A percentile compares a stretch with the other conserved stretches of the same genome.
These are phyloP conservation scores for Macaranga tanarius DNA, from an alignment of 441 rosid genomes.

Conservation along the genomic window DNA sequence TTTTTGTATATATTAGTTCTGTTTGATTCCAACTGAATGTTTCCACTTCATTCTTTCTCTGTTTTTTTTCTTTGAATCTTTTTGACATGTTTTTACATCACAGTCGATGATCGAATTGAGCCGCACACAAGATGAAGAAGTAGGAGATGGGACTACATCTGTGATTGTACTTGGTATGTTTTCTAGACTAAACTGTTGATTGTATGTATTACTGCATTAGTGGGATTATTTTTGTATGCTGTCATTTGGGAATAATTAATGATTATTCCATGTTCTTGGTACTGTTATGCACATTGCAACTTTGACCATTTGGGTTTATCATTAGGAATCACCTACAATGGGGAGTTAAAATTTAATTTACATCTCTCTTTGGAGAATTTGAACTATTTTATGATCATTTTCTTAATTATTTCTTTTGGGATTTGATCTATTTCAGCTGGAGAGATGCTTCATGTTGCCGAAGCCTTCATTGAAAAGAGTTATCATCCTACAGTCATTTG, in stretches of 20 bases:
- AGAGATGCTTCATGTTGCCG: slow-evolving; percentile 97
- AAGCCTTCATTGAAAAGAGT: slow-evolving; percentile 80
- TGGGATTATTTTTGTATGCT: not conserved
- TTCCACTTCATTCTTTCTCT: slow-evolving; percentile 6
- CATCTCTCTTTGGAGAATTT: not conserved
- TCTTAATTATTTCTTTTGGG: too few species aligned
- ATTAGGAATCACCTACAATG: not conserved
- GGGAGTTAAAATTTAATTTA: not conserved
- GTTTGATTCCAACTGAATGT: not conserved
- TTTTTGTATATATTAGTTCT: not conserved
- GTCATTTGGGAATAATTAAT: too few species aligned
- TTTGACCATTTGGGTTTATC: not conserved
- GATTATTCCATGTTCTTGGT: not conserved
- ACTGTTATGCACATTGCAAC: not conserved
- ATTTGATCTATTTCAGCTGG: slow-evolving; percentile 52
- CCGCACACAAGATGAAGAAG: slow-evolving; percentile 97
- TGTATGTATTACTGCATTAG: not conserved
- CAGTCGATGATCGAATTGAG: slow-evolving; percentile 97
- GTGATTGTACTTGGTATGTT: slow-evolving; percentile 84
- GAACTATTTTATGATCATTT: too few species aligned
- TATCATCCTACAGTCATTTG: slow-evolving; percentile 95
- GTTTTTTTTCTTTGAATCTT: slow-evolving; percentile 6
- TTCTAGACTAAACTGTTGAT: not conserved
- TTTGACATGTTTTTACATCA: slow-evolving; percentile 21
- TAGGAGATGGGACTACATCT: slow-evolving; percentile 97